Evolutionary conservation across 2,329 filamentous ascomycete species (phyloP), one percentile per base, ranked within the genome.

Genomic region (Sporothrix brunneoviolacea): DNA sequence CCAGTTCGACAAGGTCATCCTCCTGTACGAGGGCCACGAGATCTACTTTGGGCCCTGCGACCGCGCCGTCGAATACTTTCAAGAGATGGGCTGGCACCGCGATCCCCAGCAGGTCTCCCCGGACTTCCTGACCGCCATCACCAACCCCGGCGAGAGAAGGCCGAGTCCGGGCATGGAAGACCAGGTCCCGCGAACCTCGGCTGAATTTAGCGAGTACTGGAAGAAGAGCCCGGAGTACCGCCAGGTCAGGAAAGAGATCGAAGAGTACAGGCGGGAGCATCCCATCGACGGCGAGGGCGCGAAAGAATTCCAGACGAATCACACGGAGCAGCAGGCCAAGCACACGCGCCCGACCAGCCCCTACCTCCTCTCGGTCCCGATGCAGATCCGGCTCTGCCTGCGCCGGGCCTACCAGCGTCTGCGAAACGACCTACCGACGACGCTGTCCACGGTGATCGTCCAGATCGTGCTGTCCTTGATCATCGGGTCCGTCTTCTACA

Each of bases 391-490:
- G 54, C 79, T 95, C 9, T 95, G 90, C 64, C 71, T 94, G 45
- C 82, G 81, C 71, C 84, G 91, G 62, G 89, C 88, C 8, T 91
- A 85, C 70, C 79, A 82, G 62, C 81, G 90, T 48, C 72, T 95
- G 9, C 75, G 73, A 50, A 86, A 85, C 46, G 90, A 95, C 63
- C 83, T 84, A 18, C 85, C 78, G 60, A 71, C 93, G 58, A 88
- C 85, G 1, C 57, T 90, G 22, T 81, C 80, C 35, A 76, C 82
- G 52, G 73, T 83, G 19, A 70, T 88, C 49, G 86, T 82, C 56
- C 94, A 94, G 66, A 76, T 83, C 39, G 69, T 80, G 57, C 86
- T 56, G 21, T 53, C 54, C 8, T 28, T 56, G 2, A 48, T 56
- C 4, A 32, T 54, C 2, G 55, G 52, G 30, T 51, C 48, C 22